Evolutionary conservation across 257 asterid genomes (phyloP), one percentile per base, ranked within the genome.

Genomic region (Capsicum rhomboideum): DNA sequence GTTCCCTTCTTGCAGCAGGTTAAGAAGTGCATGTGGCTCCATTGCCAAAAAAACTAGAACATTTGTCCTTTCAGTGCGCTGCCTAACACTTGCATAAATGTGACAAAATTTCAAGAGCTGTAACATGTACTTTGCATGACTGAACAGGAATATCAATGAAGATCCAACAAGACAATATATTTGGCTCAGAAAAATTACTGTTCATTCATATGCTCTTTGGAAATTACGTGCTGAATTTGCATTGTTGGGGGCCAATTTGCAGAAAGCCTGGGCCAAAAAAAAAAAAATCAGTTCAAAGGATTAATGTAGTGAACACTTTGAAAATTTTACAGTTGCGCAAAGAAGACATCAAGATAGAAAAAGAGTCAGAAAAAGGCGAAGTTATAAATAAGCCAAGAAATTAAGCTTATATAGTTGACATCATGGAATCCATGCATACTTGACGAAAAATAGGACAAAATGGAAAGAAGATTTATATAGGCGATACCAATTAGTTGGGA

Each of bases 181-280:
- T 82, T 82, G 77, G 67, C 4, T 82, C 23, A n/a, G 84, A 67
- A 86, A 50, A 21, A 85, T 87, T 97, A 97, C 98, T 91, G 92
- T 93, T 93, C 92, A 86, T 91, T 93, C 98, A 97, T 92, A 89
- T 93, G 98, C 86, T 95, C 98, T 88, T 97, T 97, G 79, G 95
- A 91, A 86, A 93, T 90, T 56, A 95, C 89, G 68, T 95, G 93
- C 56, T 89, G 95, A 53, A 93, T 97, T 89, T 95, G 97, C 97
- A 97, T 92, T 23, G 95, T 93, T 82, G 85, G 84, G 82, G 98
- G 99, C 95, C 98, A 95, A 90, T 95, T 92, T 80, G 98, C 93
- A 83, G 99, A 96, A 80, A 95, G 93, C 93, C 99, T 95, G 94
- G 28, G 79, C 64, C 78, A 44, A 80, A 9, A 55, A 29, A 44